Evolutionary conservation across 169 alveolate genomes (phyloP).

Genomic region (Eimeria zaria): DNA sequence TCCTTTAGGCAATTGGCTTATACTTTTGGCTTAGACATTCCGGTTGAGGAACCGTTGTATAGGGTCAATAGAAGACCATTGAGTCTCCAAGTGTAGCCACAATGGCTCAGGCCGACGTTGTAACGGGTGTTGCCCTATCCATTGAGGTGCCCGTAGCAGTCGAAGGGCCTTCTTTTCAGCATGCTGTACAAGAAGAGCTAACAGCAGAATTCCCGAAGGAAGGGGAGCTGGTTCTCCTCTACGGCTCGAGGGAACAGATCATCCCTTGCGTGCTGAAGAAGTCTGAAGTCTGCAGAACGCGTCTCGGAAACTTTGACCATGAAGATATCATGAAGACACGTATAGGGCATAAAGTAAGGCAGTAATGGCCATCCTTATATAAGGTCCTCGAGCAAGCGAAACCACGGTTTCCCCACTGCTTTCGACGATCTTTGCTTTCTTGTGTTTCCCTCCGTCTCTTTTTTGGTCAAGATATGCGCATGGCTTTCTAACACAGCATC

Average conservation of each 20-base stretch:
- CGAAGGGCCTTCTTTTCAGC: neutral
- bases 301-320: slow-evolving; percentile 82
- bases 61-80: neutral
- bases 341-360: slow-evolving; percentile 79
- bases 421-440: too few relatives aligned
- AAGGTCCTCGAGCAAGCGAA: neutral
- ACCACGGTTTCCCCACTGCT: too few relatives aligned
- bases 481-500: neutral
- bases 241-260: slow-evolving; percentile 75
- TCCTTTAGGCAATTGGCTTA: neutral
- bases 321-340: slow-evolving; percentile 79
- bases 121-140: neutral
- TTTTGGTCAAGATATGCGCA: neutral
- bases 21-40: neutral
- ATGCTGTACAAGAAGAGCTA: neutral
- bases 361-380: neutral
- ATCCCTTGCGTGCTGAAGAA: slow-evolving; percentile 12
- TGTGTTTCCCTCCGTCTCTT: neutral
- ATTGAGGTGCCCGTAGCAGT: neutral
- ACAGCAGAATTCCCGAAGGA: slow-evolving; percentile 27
- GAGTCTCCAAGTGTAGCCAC: neutral
- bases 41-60: neutral
- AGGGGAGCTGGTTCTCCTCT: slow-evolving; percentile 83
- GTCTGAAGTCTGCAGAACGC: slow-evolving; percentile 58
- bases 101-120: neutral